These are phyloP conservation scores for Sporothrix brasiliensis DNA, from an alignment of 2,329 filamentous ascomycete genomes.

Conservation along the genomic window DNA sequence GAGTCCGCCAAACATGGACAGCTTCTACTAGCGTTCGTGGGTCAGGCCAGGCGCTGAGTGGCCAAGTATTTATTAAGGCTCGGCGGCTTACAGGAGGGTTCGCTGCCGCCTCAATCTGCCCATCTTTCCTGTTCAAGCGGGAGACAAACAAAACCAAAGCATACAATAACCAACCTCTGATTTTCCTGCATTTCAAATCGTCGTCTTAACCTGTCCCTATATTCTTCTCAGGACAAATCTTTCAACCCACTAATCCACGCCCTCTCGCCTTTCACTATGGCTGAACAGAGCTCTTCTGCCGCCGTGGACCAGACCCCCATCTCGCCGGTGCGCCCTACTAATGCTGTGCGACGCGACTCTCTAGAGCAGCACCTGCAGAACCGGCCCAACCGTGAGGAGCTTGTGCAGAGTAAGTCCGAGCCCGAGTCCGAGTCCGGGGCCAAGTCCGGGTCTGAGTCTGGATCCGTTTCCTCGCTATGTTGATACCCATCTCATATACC, in stretches of 20 bases:
- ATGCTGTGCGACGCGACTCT: constrained; percentile 63
- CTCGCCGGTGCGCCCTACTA: constrained; percentile 54
- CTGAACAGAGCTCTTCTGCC: constrained; percentile 39
- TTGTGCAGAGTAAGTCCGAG: constrained; percentile 72
- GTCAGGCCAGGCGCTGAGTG: constrained; percentile 11
- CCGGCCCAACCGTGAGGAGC: constrained; percentile 73
- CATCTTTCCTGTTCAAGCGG: background rate
- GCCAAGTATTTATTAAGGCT: constrained; percentile 5
- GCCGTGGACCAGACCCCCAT: constrained; percentile 61
- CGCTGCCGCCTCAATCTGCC: background rate
- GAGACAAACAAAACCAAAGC: background rate
- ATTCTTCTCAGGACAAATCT: background rate
- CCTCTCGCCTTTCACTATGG: constrained; percentile 39
- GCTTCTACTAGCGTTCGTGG: background rate
- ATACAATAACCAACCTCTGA: background rate
- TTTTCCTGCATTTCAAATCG: background rate
- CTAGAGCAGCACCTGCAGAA: constrained; percentile 72
- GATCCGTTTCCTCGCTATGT: background rate
- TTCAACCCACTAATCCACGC: background rate
- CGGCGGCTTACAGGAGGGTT: background rate
- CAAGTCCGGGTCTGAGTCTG: no score
- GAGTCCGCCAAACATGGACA: background rate
- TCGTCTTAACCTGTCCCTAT: background rate
- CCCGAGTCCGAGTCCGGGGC: no score
- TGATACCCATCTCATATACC: no score